Evolutionary conservation across 306 rosid genomes (phyloP), one percentile per base, ranked within the genome.

Genomic region (Glycine soja): DNA sequence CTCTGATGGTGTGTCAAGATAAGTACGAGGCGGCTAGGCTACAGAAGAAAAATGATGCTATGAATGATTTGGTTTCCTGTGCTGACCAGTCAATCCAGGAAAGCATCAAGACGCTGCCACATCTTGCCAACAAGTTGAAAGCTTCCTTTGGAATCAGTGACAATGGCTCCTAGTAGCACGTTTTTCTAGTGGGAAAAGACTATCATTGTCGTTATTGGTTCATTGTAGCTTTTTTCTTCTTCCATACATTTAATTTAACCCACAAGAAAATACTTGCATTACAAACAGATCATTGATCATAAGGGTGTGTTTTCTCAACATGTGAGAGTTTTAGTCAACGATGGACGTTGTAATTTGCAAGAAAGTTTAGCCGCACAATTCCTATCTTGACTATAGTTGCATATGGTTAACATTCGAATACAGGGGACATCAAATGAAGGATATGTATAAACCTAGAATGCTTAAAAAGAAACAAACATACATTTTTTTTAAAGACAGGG

Each of bases 1-100:
- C 96, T 53, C 84, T 95, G 53, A 93, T 91, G 97, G 99, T 95
- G 16, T 95, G 98, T 86, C 98, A 95, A 72, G 99, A 95, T 81
- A 93, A 88, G 90, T 91, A 34, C 9, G 99, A 93, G 85, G 74
- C 94, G 32, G 92, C 96, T 36, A 95, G 85, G 89, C 90, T 85
- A 63, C 98, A 95, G 74, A 84, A 95, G 76, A 84, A 84, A 64
- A 32, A 79, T 10, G 88, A 90, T 36, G 85, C 90, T n/a, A 71
- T 86, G 71, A 83, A 80, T 72, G 97, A 86, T 61, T 34, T 95
- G 88, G 75, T 93, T 83, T 89, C 96, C 7, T 95, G 98, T 58
- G 94, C 94, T 43, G 94, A 95, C 40, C 88, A 85, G 56, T 77
- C 94, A 58, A 95, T 92, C 83, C 92, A 90, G 72, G 97, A 95